These are phyloP conservation scores for Coemansia sp. DNA, from an alignment of 192 early-diverging fungal species.

Conservation along the genomic window DNA sequence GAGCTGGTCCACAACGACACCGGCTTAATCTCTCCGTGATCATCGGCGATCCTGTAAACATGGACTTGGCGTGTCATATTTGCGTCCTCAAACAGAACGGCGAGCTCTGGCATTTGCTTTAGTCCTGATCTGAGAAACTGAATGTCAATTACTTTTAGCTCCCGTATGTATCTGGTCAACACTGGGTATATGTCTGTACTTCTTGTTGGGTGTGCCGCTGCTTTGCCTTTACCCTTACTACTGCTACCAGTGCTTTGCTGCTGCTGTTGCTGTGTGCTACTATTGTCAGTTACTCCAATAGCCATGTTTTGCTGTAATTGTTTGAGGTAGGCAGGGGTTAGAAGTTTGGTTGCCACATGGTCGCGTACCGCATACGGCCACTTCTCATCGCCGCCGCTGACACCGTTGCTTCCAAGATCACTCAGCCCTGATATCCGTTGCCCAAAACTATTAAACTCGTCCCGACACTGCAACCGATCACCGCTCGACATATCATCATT, in stretches of 20 bases:
- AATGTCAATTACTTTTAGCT: constrained; percentile 45
- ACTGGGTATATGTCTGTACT: constrained; percentile 41
- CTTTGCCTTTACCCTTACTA: constrained; percentile 40
- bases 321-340: constrained; percentile 23
- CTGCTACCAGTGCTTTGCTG: background rate
- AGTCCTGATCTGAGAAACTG: constrained; percentile 21
- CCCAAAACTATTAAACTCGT: background rate
- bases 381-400: background rate
- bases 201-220: constrained; percentile 16
- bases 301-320: background rate
- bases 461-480: background rate
- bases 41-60: constrained; percentile 27
- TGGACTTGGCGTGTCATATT: constrained; percentile 35
- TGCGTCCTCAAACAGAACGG: constrained; percentile 48
- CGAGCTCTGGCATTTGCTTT: constrained; percentile 19
- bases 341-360: constrained; percentile 12
- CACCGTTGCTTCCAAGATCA: background rate
- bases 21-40: constrained; percentile 19
- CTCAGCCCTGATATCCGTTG: background rate
- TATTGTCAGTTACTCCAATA: background rate
- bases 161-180: constrained; percentile 34
- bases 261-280: background rate
- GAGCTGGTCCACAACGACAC: constrained; percentile 21
- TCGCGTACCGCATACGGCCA: constrained; percentile 38
- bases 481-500: background rate